Base-by-base conservation (phyloP, 352 stramenopile species). In the Pythium apleroticum region DNA sequence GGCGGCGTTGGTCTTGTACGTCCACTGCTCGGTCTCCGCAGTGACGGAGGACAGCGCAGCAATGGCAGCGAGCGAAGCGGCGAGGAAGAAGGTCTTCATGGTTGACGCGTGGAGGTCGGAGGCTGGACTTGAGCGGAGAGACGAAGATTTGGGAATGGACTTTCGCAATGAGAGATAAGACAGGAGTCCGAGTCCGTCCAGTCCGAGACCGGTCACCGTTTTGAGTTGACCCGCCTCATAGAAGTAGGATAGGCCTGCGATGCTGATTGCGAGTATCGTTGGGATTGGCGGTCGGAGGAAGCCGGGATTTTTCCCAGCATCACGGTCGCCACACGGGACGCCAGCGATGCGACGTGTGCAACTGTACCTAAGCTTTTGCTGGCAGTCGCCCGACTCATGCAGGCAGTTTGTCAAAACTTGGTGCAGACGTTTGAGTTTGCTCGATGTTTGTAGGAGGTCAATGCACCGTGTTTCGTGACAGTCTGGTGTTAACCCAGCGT, bases 71-170 rank as follows among this genome's bases (percentile, higher is more conserved):
- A 57, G 6, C 11, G 28, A 7, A 17, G 52, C 52, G 35, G 28
- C 31, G 17, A 41, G 15, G 19, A 57, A 30, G 52, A 28, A 43
- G 52, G 52, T 57, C 49, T 55, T 55, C 49, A 55, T 55, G 49
- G 10, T 55, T 24, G 24, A 24, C 19, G 22, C 43, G 7, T 28
- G 48, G 20, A 12, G 24, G 48, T 30, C 20, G 48, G 48, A 20
- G 6, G 48, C 20, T 55, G 11, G 22, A n/a, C 7, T 55, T 41
- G 35, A 41, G 35, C 35, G 25, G 48, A 11, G 10, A 17, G 31
- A 28, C 12, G 50, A 22, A 56, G 31, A 57, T 57, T 57, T 33
- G 31, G 31, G n/a, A 57, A 37, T 57, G 52, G 35, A 7, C 31
- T 28, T 20, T 33, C n/a, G 22, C 22, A 22, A 25, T 4, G n/a